Evolutionary conservation across 2,329 filamentous ascomycete genomes (phyloP), one percentile per base, ranked within the genome.

Genomic region (Botrytis medusae): DNA sequence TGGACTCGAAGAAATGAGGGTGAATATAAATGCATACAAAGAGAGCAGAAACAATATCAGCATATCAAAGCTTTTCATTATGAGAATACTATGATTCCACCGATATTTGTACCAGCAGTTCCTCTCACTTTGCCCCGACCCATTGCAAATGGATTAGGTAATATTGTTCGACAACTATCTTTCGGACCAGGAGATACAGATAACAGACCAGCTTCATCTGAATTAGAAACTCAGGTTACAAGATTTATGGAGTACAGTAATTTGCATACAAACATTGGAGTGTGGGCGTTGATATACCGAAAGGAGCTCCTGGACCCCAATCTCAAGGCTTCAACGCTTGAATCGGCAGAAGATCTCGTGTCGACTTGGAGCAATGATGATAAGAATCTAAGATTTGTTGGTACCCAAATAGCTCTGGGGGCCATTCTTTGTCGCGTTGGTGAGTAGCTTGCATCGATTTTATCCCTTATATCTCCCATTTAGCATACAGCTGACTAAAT

Each of bases 211-310:
- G 92, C 93, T 4, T 94, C 92, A 1, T 85, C 87, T 42, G 93
- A 95, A 80, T 84, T 95, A 1, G 93, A 96, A 80, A 80, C 80
- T 29, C 85, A 87, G 7, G 90, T 95, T 3, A 87, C 89, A 8
- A 82, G 82, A 10, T 87, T 91, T 44, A 88, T 91, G 74, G 83
- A 85, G 40, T 74, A 46, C 54, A 74, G 29, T 71, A 76, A 60
- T 29, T 44, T 46, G n/a, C 72, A 73, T 20, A 81, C 85, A 32
- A 84, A 87, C 5, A 85, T 92, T 34, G 86, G 88, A 6, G 90
- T 94, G 1, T 95, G 93, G 93, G 92, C 92, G n/a, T 81, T 94
- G 62, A 84, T 93, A 9, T 85, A 89, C 1, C 89, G 91, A 3
- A 78, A 80, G 69, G 77, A 80, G 20, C 48, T 74, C 10, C 54